Evolutionary conservation across 2,329 filamentous ascomycete species (phyloP).

Genomic region (Paecilomyces dactylethromorphus): DNA sequence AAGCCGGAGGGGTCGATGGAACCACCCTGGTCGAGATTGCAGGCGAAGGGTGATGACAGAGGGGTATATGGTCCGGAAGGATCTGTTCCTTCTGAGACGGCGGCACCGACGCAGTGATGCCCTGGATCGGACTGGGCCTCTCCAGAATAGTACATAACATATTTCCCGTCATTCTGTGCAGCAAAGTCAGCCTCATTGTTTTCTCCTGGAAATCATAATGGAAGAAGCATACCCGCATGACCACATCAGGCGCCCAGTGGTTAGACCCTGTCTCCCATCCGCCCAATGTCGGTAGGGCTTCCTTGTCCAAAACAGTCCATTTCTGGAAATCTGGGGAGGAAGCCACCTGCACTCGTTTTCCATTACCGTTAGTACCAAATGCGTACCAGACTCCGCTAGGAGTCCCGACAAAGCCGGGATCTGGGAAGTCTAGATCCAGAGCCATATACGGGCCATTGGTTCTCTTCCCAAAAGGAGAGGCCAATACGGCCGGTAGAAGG

Average conservation of each 20-base stretch:
- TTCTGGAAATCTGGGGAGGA: conserved; percentile 42
- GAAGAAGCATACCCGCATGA: conserved; percentile 32
- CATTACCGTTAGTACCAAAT: conserved; percentile 50
- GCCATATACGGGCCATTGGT: conserved; percentile 15
- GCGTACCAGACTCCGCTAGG: conserved; percentile 50
- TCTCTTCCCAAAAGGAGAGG: conserved; percentile 14
- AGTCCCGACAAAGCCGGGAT: conserved; percentile 41
- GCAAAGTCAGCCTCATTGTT: not conserved
- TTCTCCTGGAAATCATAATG: not conserved
- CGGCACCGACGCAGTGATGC: conserved; percentile 55
- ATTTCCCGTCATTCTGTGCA: conserved; percentile 39
- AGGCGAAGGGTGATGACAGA: conserved; percentile 44
- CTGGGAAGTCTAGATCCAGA: conserved; percentile 33
- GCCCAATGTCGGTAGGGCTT: conserved; percentile 48
- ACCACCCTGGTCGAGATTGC: conserved; percentile 48
- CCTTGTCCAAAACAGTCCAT: conserved; percentile 44
- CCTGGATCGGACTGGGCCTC: conserved; percentile 31
- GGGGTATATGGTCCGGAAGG: conserved; percentile 48
- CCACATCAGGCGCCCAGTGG: conserved; percentile 59
- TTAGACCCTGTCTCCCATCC: conserved; percentile 50
- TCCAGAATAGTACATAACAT: conserved; percentile 56
- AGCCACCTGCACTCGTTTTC: conserved; percentile 50
- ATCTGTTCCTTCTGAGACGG: conserved; percentile 39
- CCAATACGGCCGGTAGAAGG: conserved; percentile 8
- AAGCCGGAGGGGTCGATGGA: conserved; percentile 60